Conservation (phyloP, 1,139 yeast genomes). For the Yamadazyma spencermartinsiae region DNA sequence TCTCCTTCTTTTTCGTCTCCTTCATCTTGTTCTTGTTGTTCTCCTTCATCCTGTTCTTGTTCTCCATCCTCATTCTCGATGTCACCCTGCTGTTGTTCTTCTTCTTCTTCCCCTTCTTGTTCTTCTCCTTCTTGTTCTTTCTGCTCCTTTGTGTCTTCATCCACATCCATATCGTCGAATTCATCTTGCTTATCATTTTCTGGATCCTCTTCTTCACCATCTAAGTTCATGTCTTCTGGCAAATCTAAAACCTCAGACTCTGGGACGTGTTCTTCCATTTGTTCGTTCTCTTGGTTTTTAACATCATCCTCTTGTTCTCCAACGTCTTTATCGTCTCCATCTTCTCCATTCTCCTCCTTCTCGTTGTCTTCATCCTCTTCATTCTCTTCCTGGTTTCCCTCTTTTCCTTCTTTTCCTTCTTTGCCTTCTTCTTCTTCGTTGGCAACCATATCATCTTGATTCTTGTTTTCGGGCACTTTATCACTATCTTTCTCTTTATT, state of each 20-base stretch:
- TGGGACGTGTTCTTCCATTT: constrained; percentile 69
- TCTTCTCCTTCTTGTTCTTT: constrained; percentile 23
- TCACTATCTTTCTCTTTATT: constrained; percentile 74
- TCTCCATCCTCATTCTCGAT: too few relatives aligned
- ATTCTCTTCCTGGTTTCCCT: constrained; percentile 27
- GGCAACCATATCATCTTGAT: constrained; percentile 65
- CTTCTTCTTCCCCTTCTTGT: constrained; percentile 26
- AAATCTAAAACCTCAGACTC: constrained; percentile 80
- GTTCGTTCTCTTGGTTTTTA: constrained; percentile 68
- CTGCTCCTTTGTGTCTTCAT: constrained; percentile 19
- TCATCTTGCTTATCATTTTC: constrained; percentile 39
- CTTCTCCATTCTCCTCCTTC: constrained; percentile 40
- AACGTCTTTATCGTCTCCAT: constrained; percentile 60
- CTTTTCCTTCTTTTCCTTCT: constrained; percentile 31
- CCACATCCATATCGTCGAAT: constrained; percentile 24
- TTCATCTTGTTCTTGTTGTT: constrained; percentile 22
- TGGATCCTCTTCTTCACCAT: constrained; percentile 63
- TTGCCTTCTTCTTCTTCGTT: constrained; percentile 50
- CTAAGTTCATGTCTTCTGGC: constrained; percentile 85
- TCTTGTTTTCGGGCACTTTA: constrained; percentile 57
- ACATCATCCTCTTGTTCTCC: constrained; percentile 82
- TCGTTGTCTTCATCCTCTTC: constrained; percentile 42
- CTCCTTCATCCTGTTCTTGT: constrained; percentile 25
- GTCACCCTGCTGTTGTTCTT: too few relatives aligned
- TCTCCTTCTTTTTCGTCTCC: constrained; percentile 30